These are phyloP conservation scores for Posidonia oceanica DNA, from an alignment of 116 monocot genomes.

Conservation along the genomic window DNA sequence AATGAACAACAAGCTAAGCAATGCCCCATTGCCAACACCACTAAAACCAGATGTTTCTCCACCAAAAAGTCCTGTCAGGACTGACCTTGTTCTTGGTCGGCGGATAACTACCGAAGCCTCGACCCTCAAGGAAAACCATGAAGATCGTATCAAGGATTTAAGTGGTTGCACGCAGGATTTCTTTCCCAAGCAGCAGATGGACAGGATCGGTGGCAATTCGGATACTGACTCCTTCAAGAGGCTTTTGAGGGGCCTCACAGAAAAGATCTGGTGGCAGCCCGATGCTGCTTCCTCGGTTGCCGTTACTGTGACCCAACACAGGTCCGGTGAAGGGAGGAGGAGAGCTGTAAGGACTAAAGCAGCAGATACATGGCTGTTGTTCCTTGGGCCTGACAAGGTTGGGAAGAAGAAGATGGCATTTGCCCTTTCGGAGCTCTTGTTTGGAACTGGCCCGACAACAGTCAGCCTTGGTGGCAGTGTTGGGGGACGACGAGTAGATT, in stretches of 20 bases:
- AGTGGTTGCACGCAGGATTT: constrained; percentile 16
- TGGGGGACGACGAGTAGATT: background rate
- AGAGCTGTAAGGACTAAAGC: constrained; percentile 20
- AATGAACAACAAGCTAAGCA: background rate
- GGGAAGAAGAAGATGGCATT: constrained; percentile 72
- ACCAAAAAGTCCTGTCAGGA: constrained; percentile 55
- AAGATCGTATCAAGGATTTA: constrained; percentile 14
- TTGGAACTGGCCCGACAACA: constrained; percentile 6
- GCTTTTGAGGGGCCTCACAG: constrained; percentile 53
- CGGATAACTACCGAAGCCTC: background rate
- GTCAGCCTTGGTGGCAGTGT: constrained; percentile 18
- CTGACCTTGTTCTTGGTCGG: constrained; percentile 58
- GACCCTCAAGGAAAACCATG: constrained; percentile 8
- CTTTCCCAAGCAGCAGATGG: constrained; percentile 16
- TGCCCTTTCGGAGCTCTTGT: constrained; percentile 49
- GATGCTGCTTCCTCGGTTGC: constrained; percentile 69
- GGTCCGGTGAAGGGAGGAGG: constrained; percentile 37
- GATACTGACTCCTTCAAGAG: constrained; percentile 65
- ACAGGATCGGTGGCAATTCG: constrained; percentile 11
- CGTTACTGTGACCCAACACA: constrained; percentile 33
- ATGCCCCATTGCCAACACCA: background rate
- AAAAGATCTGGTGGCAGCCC: constrained; percentile 74
- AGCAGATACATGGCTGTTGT: constrained; percentile 78
- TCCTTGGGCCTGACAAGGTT: constrained; percentile 56
- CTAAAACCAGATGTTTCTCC: constrained; percentile 16